These are phyloP conservation scores for Lactifluus echinatus DNA, from an alignment of 768 basidiomycete genomes.

Conservation along the genomic window DNA sequence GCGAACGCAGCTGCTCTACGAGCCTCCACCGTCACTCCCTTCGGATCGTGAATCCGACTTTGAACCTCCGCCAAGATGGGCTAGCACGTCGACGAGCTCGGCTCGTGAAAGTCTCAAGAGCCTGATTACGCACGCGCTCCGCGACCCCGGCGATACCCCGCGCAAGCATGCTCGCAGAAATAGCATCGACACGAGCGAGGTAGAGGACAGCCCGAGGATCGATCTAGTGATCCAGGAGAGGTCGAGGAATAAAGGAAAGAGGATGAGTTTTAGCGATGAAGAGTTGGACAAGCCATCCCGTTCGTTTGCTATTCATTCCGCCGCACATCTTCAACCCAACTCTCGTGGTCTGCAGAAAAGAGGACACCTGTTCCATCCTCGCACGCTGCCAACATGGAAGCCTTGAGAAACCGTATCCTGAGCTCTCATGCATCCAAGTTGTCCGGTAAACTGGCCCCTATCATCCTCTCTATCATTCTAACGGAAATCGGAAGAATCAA, in stretches of 20 bases:
- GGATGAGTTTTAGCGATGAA: slow-evolving; percentile 19
- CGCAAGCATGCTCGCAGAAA: slow-evolving; percentile 13
- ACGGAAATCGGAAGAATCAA: slow-evolving; percentile 6
- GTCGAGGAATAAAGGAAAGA: slow-evolving; percentile 17
- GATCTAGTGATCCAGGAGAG: slow-evolving; percentile 17
- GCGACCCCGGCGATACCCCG: slow-evolving; percentile 11
- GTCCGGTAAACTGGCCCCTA: slow-evolving; percentile 3
- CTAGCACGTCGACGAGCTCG: not conserved
- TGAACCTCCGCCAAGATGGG: slow-evolving; percentile 19
- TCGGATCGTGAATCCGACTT: slow-evolving; percentile 21
- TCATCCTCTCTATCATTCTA: too few species aligned
- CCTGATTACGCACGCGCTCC: slow-evolving; percentile 17
- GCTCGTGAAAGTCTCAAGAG: slow-evolving; percentile 17
- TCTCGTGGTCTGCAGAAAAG: not conserved
- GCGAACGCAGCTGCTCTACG: slow-evolving; percentile 17
- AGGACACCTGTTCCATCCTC: slow-evolving; percentile 3
- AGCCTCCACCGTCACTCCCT: slow-evolving; percentile 15
- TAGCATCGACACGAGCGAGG: slow-evolving; percentile 21
- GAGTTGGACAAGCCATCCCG: slow-evolving; percentile 16
- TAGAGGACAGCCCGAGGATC: slow-evolving; percentile 21
- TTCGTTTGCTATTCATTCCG: slow-evolving; percentile 9
- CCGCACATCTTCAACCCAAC: not conserved
- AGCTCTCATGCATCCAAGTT: not conserved
- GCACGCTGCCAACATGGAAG: slow-evolving; percentile 16
- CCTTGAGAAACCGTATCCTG: slow-evolving; percentile 11